A percentile compares a stretch with the other conserved stretches of the same genome.
These are phyloP conservation scores for Kwoniella sp. DNA, from an alignment of 768 basidiomycete species.

Conservation along the genomic window DNA sequence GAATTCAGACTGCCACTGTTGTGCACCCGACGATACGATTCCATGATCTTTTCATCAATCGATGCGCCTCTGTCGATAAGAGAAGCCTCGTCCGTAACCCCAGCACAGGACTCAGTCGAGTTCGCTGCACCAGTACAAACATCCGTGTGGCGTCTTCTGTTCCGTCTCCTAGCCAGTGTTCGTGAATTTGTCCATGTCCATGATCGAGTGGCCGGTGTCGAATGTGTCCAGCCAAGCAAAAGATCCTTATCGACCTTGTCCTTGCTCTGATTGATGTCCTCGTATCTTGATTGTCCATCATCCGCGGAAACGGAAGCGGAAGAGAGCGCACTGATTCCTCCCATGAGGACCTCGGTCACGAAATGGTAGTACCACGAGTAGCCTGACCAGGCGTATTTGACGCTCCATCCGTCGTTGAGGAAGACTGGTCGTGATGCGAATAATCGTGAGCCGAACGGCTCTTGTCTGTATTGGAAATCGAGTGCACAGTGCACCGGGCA, in stretches of 20 bases:
- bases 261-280: conserved; percentile 5
- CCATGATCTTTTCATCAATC: too few relatives aligned
- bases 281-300: conserved; percentile 1
- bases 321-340: conserved; percentile 6
- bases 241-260: neutral
- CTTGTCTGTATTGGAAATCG: too few relatives aligned
- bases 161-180: too few relatives aligned
- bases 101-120: neutral
- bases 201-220: neutral
- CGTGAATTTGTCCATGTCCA: neutral
- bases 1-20: neutral
- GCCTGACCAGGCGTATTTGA: conserved; percentile 9
- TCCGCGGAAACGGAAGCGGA: neutral
- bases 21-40: too few relatives aligned
- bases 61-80: too few relatives aligned
- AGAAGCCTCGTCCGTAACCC: too few relatives aligned
- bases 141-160: too few relatives aligned
- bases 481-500: too few relatives aligned
- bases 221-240: neutral
- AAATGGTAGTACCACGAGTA: conserved; percentile 20
- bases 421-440: neutral
- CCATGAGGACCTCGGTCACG: conserved; percentile 15
- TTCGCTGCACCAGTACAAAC: too few relatives aligned
- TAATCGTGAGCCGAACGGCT: too few relatives aligned
- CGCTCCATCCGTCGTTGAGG: conserved; percentile 9